Evolutionary conservation across 805 yeast species (phyloP).

Genomic region (Cyberlindnera misumaiensis): DNA sequence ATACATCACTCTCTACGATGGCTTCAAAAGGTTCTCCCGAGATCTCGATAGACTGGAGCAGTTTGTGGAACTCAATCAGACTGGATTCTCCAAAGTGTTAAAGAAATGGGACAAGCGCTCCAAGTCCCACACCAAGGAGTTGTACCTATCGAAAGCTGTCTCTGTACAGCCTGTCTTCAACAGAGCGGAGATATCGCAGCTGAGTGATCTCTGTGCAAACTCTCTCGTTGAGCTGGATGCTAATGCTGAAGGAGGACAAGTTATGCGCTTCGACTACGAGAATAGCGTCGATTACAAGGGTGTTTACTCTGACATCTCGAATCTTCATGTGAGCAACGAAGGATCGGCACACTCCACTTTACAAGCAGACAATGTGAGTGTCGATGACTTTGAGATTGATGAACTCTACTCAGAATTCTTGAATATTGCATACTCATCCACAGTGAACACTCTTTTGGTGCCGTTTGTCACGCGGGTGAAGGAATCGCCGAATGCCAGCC

Average conservation of each 20-base stretch:
- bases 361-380: background rate
- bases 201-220: constrained; percentile 68
- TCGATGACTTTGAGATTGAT: constrained; percentile 47
- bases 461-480: constrained; percentile 39
- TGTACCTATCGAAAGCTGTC: constrained; percentile 86
- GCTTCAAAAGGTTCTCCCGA: constrained; percentile 81
- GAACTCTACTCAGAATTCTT: constrained; percentile 68
- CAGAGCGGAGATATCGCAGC: constrained; percentile 73
- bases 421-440: constrained; percentile 37
- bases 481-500: constrained; percentile 32
- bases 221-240: constrained; percentile 72
- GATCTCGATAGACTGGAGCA: constrained; percentile 87
- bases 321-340: constrained; percentile 12
- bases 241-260: constrained; percentile 44
- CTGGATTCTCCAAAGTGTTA: constrained; percentile 91
- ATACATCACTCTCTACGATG: constrained; percentile 77
- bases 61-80: constrained; percentile 88
- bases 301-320: constrained; percentile 17
- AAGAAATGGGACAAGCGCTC: constrained; percentile 98
- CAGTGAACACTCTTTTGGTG: constrained; percentile 30
- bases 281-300: constrained; percentile 7
- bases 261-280: constrained; percentile 23
- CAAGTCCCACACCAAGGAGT: constrained; percentile 88
- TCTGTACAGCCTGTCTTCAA: constrained; percentile 96
- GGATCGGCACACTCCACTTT: background rate